phyloP scores from a whole-genome alignment of 371 early-diverging fungal genomes.

The Mucor irregularis region DNA sequence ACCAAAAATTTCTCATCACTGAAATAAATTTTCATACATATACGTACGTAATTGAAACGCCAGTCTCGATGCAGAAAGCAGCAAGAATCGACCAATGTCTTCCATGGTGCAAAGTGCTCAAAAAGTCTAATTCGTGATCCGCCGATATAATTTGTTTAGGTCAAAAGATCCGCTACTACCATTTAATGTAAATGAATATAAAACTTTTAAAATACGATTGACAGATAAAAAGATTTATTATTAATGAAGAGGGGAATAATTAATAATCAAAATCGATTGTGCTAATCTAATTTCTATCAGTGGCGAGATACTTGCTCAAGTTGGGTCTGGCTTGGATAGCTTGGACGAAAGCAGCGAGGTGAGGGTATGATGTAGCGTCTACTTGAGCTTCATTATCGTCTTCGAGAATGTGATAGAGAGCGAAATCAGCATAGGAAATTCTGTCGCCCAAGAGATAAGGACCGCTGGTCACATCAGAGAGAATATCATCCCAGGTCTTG shows the following conservation, averaged over 20 bases:
- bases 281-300: constrained; percentile 13
- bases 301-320: constrained; percentile 10
- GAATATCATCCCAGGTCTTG: constrained; percentile 5
- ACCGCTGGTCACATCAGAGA: constrained; percentile 7
- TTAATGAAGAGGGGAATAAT: background rate
- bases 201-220: too few species aligned
- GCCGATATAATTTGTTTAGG: too few species aligned
- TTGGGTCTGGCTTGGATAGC: constrained; percentile 17
- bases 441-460: constrained; percentile 29
- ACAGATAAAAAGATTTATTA: too few species aligned
- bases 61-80: too few species aligned
- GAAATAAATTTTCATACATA: too few species aligned
- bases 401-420: constrained; percentile 20
- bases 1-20: too few species aligned
- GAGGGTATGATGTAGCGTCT: background rate
- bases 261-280: background rate
- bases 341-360: constrained; percentile 9
- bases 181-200: too few species aligned
- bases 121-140: too few species aligned
- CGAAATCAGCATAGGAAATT: constrained; percentile 33
- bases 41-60: too few species aligned
- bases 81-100: too few species aligned
- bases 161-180: too few species aligned
- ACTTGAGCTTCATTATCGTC: constrained; percentile 7
- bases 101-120: too few species aligned